Evolutionary conservation across 2,329 filamentous ascomycete genomes (phyloP), one percentile per base, ranked within the genome.

Genomic region (Chaetomiaceae sp.): DNA sequence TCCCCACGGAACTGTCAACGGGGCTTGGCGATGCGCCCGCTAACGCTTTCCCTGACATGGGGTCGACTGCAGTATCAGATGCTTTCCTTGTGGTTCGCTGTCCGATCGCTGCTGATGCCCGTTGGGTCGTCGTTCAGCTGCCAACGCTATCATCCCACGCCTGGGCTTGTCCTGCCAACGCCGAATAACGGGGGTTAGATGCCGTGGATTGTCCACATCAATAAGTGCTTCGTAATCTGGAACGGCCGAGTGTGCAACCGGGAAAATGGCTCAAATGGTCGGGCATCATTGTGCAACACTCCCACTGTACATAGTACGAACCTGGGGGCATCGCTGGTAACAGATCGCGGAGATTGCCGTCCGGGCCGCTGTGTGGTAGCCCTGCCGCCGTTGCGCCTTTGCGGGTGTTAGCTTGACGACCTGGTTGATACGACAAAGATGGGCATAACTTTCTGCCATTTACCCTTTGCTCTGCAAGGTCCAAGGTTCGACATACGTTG

Each of bases 341-440:
- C 43, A 55, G 53, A 54, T 49, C 37, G 51, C 53, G 49, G 51
- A 53, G 53, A 54, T 55, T 50, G 45, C 55, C 48, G 55, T 45
- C 44, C 46, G 50, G 41, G 16, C 49, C 53, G 42, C 40, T 38
- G 46, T 23, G 48, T 39, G 19, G 23, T 38, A 38, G 23, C 12
- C 38, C 20, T 46, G 44, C 23, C 30, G 33, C 16, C 13, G 17
- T 16, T 42, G 38, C 38, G n/a, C 25, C n/a, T n/a, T n/a, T n/a
- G n/a, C n/a, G n/a, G n/a, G n/a, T n/a, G n/a, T n/a, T n/a, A n/a
- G n/a, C n/a, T n/a, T n/a, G n/a, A n/a, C n/a, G n/a, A n/a, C n/a
- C n/a, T n/a, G n/a, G n/a, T n/a, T n/a, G n/a, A n/a, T n/a, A n/a
- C n/a, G n/a, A n/a, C n/a, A n/a, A n/a, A n/a, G n/a, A n/a, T n/a